phyloP scores from a whole-genome alignment of 805 yeast species.

The Wilhelminamyces savonicus region DNA sequence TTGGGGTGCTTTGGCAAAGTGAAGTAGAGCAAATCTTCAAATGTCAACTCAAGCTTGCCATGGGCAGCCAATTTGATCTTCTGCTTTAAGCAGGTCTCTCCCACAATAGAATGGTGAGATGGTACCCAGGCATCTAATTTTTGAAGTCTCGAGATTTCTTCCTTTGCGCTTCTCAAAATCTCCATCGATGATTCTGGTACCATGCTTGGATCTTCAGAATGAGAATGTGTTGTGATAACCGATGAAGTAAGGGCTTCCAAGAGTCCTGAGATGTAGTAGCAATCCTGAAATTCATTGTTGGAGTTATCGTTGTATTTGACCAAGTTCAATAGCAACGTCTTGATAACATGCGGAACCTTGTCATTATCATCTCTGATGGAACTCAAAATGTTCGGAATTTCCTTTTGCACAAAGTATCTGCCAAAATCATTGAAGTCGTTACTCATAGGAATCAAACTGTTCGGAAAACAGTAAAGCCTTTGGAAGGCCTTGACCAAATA shows the following conservation, averaged over 20 bases:
- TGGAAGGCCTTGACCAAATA: slow-evolving; percentile 70
- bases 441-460: slow-evolving; percentile 57
- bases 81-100: slow-evolving; percentile 51
- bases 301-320: slow-evolving; percentile 82
- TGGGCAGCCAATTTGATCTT: slow-evolving; percentile 53
- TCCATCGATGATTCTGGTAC: too few species aligned
- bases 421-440: slow-evolving; percentile 76
- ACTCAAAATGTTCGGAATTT: slow-evolving; percentile 59
- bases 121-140: slow-evolving; percentile 86
- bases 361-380: slow-evolving; percentile 57
- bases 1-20: slow-evolving; percentile 41
- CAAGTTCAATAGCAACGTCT: slow-evolving; percentile 59
- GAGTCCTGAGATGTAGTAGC: slow-evolving; percentile 55
- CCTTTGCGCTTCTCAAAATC: slow-evolving; percentile 2
- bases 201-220: neutral
- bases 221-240: slow-evolving; percentile 13
- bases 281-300: slow-evolving; percentile 69
- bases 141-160: slow-evolving; percentile 53
- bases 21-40: slow-evolving; percentile 49
- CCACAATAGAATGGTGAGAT: slow-evolving; percentile 52
- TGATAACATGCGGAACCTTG: slow-evolving; percentile 50
- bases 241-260: slow-evolving; percentile 45
- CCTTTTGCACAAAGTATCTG: slow-evolving; percentile 61
- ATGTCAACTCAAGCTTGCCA: slow-evolving; percentile 46
- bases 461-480: slow-evolving; percentile 65